Evolutionary conservation across 1,139 yeast species (phyloP).

Genomic region (Hansenula anomala): DNA sequence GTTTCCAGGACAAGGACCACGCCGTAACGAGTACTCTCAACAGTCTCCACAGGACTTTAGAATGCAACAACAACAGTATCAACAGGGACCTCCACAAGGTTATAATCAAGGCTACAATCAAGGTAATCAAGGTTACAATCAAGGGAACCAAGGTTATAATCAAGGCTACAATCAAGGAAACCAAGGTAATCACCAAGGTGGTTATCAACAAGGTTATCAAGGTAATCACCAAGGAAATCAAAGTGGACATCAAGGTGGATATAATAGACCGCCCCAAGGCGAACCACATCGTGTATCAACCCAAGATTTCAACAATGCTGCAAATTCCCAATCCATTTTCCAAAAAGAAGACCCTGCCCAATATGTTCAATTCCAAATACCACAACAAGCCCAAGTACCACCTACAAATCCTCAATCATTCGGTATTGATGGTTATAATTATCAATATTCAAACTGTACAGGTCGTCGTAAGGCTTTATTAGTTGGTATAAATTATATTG

Average conservation of each 20-base stretch:
- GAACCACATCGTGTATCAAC: slow-evolving; percentile 4
- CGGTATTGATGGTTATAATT: slow-evolving; percentile 28
- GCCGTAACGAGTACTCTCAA: slow-evolving; percentile 21
- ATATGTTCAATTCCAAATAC: slow-evolving; percentile 9
- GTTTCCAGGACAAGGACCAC: slow-evolving; percentile 23
- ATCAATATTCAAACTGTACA: slow-evolving; percentile 70
- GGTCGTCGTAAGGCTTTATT: slow-evolving; percentile 79
- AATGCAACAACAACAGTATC: background rate
- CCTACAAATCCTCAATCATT: slow-evolving; percentile 32
- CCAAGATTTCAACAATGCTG: slow-evolving; percentile 9
- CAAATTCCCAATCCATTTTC: slow-evolving; percentile 13
- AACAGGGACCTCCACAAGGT: no score
- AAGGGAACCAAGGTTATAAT: slow-evolving; percentile 16
- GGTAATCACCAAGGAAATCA: slow-evolving; percentile 15
- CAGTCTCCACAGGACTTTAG: slow-evolving; percentile 3
- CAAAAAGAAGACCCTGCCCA: slow-evolving; percentile 15
- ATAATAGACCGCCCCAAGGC: slow-evolving; percentile 3
- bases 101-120: slow-evolving; percentile 2
- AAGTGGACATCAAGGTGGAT: slow-evolving; percentile 3
- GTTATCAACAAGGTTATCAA: slow-evolving; percentile 3
- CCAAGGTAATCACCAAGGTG: slow-evolving; percentile 3
- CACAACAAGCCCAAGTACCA: slow-evolving; percentile 21
- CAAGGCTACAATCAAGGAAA: no score
- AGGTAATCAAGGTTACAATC: slow-evolving; percentile 1
- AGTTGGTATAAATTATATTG: slow-evolving; percentile 84